Base-by-base conservation (phyloP, 768 basidiomycete genomes). In the Amanita jacksonii region DNA sequence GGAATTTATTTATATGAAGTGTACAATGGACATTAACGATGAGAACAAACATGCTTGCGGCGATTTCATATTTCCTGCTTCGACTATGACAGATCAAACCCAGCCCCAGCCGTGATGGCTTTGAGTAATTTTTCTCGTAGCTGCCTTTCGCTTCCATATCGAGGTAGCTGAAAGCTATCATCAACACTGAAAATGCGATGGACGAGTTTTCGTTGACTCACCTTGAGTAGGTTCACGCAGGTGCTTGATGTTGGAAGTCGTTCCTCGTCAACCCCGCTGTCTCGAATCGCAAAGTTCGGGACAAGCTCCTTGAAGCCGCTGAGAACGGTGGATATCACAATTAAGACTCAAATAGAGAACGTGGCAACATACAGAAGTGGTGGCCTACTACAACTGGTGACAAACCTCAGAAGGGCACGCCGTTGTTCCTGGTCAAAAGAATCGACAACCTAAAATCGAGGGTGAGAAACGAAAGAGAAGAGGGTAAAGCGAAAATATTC, bases 191-290 rank as follows among this genome's bases (percentile, higher is more conserved):
- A 22, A 41, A 22, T 24, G 43, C 37, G 18, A 24, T 38, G 15
- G n/a, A 16, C 1, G 24, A 7, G 31, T 8, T 32, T 8, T 19
- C 10, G 9, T 2, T 9, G 22, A 47, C 49, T 20, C 44, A 85
- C 83, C 75, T 97, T 98, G 38, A 98, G 66, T 5, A 97, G 63
- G 60, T 97, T 97, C 18, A 93, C 85, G 54, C 93, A 97, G 0
- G 93, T 90, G 46, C 90, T 87, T 3, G 83, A 72, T 0, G 82
- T 83, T 0, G 82, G 82, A 37, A 89, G 62, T 8, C 86, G 74
- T 30, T 69, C 62, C 51, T 85, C 69, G 57, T 97, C 90, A 1
- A 57, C 54, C 2, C 87, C 85, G 5, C 83, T 75, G 51, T 87
- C 88, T 2, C 90, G 77, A 41, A 99, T 93, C 1, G 81, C 79